phyloP scores from a whole-genome alignment of 2,329 filamentous ascomycete species.

The Pyrenophora tritici-repentis region DNA sequence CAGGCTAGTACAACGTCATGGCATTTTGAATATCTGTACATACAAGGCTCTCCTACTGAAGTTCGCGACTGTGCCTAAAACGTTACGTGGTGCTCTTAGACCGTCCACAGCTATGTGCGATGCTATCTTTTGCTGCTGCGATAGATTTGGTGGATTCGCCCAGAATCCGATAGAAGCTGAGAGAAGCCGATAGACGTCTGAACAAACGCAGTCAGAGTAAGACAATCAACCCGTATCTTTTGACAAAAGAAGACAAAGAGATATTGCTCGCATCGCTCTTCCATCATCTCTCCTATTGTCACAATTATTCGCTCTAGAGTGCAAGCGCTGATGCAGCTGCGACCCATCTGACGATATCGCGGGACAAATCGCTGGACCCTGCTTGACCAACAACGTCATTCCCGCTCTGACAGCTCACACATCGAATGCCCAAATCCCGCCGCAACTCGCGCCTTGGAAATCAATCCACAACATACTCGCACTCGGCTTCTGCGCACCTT shows the following conservation, averaged over 20 bases:
- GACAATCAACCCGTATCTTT: conserved; percentile 13
- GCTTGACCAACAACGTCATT: conserved; percentile 37
- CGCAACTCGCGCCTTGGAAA: conserved; percentile 19
- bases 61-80: background rate
- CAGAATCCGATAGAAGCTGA: conserved; percentile 36
- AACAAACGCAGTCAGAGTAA: conserved; percentile 29
- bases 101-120: background rate
- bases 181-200: conserved; percentile 21
- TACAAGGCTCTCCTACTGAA: conserved; percentile 3
- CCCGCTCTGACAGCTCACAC: conserved; percentile 14
- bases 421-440: conserved; percentile 8
- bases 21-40: conserved; percentile 14
- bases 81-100: background rate
- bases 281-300: background rate
- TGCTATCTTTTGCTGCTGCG: background rate
- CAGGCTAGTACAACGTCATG: conserved; percentile 14
- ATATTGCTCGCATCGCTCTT: background rate
- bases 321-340: conserved; percentile 1
- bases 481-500: conserved; percentile 4
- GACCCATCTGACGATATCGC: conserved; percentile 5
- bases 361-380: conserved; percentile 26
- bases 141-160: background rate
- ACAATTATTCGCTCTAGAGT: background rate
- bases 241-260: conserved; percentile 17
- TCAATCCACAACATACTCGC: background rate